Base-by-base conservation (phyloP, 2,329 filamentous ascomycete species). In the Orbilia ellipsospora region DNA sequence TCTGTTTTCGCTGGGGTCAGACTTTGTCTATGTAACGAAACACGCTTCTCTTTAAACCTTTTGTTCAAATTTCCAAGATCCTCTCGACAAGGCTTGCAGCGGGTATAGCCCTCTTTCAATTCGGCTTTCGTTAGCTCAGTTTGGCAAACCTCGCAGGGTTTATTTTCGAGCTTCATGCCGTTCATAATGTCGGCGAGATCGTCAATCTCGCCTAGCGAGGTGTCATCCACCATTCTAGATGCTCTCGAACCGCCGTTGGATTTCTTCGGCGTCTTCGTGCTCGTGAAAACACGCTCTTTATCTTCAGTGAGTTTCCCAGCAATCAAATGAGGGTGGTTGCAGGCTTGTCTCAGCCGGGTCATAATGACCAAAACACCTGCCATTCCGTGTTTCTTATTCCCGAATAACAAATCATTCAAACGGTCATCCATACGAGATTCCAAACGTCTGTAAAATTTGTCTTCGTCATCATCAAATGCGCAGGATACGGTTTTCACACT, bases 311-410 rank as follows among this genome's bases (percentile, higher is more conserved):
- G 85, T 80, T 96, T 94, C 77, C 90, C 90, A 78, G 92, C 92
- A 12, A 97, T 90, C 54, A 99, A 86, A 78, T 93, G 90, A 0
- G 94, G 93, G 81, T 99, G 95, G 80, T 99, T 97, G 82, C 95
- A 99, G 18, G 93, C 92, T 36, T 99, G 95, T 73, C 95, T 88
- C 74, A 99, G 85, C 45, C 95, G 90, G 67, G 99, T 85, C n/a
- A 99, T 87, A 75, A 99, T 85, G 12, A 97, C 94, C 80, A 99
- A 88, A 16, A 95, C 95, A 79, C 93, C 96, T 72, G 96, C 94
- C 81, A 98, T 98, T 83, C 77, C 77, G 40, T 75, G 72, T 28
- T 75, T 75, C 15, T 60, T 68, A 28, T 86, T 89, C 5, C 88
- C 90, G 60, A 88, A 88, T 89, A 97, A 94, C 91, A 98, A 96